Evolutionary conservation across 768 basidiomycete genomes (phyloP), one percentile per base, ranked within the genome.

Genomic region (Russula sp.): DNA sequence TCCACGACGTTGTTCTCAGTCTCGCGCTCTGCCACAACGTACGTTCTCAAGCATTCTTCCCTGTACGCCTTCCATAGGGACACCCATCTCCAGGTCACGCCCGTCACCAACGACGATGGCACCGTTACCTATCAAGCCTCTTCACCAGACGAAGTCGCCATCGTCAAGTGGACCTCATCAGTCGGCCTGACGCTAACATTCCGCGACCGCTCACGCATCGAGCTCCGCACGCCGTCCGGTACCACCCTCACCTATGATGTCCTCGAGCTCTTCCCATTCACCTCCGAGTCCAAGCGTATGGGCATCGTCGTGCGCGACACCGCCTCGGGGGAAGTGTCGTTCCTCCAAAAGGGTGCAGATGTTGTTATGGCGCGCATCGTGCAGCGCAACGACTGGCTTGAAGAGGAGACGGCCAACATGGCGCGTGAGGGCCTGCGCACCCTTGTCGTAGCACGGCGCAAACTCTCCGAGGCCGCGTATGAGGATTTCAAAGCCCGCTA

Each of bases 341-440:
- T 99, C 75, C 77, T 94, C 62, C 93, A 98, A 71, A 99, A 99
- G 72, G 97, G 97, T 31, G 97, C 96, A 0, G 97, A 99, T 71
- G 94, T 95, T n/a, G 92, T 98, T 45, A 98, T 99, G 97, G 81
- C 88, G 31, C 84, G 81, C 70, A 94, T 99, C 57, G 96, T 98
- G 40, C 93, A 92, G 71, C 84, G 89, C 70, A 98, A 98, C 73
- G 97, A 98, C 74, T 98, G 97, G 97, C 79, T 99, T 1, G 97
- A 99, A 70, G 97, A 99, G 72, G 97, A 99, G 75, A 94, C 91
- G 8, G 95, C 88, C 10, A 98, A 99, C 72, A 98, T 99, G 96
- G 96, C 96, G 1, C 80, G 96, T 16, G 97, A 99, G 69, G 97
- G 97, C 0, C 73, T 99, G 56, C 82, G 97, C 11, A 99, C 97